Base-by-base conservation (phyloP, 2,329 filamentous ascomycete genomes). In the Diplodia corticola region DNA sequence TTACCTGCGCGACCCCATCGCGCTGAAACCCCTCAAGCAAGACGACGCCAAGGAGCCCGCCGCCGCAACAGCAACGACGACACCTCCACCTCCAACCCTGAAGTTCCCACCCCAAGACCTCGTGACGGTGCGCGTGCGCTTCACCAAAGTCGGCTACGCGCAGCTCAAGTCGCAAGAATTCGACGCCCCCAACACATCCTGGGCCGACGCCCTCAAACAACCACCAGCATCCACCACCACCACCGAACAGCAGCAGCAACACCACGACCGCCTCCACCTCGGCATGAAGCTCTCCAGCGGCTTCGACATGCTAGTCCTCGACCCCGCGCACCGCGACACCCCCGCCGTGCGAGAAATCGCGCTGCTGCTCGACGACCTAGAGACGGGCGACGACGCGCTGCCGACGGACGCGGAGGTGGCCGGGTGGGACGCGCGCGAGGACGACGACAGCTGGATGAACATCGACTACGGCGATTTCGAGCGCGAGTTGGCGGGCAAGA, bases 401-500 rank as follows among this genome's bases (percentile, higher is more conserved):
- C 94, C 95, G 0, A 86, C 83, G 0, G 85, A 96, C 70, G 78
- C 82, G 0, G 91, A 94, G n/a, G 92, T 98, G 10, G 71, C 75
- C 1, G 35, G 22, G 53, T 98, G 95, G 94, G 81, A 84, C 2
- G 78, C 81, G 33, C 83, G 81, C n/a, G 86, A 94, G 59, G 94
- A 98, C 68, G 88, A 93, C 71, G 95, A 98, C 72, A 84, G 86
- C 24, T 99, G 95, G 95, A 83, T 99, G 69, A 89, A 98, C 71
- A 96, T 99, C 66, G 89, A 93, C 73, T 97, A 92, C 70, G 85
- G 90, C 20, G 93, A 97, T 69, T 92, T 99, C 65, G 93, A 97
- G 72, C 84, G 85, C 30, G 93, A 97, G 75, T 80, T 99, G 1
- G 81, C 82, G 64, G 86, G 86, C 68, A 73, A 51, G 69, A 77